A percentile compares a stretch with the other conserved stretches of the same genome.
phyloP scores from a whole-genome alignment of 352 stramenopile species.

The Phytopythium delawarense region DNA sequence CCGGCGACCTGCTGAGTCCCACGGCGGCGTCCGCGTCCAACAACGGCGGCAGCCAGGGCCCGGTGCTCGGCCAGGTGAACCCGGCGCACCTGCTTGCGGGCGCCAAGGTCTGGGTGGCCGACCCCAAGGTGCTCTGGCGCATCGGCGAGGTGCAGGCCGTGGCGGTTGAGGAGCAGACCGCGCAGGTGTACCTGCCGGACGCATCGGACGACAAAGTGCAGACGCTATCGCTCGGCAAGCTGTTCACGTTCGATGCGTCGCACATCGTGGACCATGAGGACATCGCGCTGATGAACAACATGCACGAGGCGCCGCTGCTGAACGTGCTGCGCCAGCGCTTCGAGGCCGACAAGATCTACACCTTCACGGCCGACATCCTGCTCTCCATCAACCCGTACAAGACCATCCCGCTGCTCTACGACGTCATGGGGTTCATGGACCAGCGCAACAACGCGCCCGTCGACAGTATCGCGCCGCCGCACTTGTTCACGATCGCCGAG shows the following conservation, averaged over 20 bases:
- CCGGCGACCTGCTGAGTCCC: slow-evolving; percentile 1
- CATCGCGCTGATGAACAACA: slow-evolving; percentile 87
- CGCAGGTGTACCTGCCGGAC: slow-evolving; percentile 56
- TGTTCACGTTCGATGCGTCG: slow-evolving; percentile 79
- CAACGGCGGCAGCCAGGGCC: not conserved
- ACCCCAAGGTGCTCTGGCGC: slow-evolving; percentile 74
- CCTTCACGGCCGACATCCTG: slow-evolving; percentile 81
- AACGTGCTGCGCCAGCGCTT: slow-evolving; percentile 79
- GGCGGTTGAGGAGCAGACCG: slow-evolving; percentile 36
- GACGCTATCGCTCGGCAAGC: slow-evolving; percentile 40
- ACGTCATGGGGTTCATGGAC: slow-evolving; percentile 74
- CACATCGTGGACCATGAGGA: slow-evolving; percentile 85
- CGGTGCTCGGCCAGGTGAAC: slow-evolving; percentile 41
- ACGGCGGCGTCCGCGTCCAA: not conserved
- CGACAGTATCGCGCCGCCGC: slow-evolving; percentile 40
- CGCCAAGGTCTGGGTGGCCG: slow-evolving; percentile 72
- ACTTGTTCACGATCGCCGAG: slow-evolving; percentile 81
- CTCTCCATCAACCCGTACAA: slow-evolving; percentile 88
- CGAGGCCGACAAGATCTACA: slow-evolving; percentile 79
- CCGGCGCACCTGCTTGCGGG: slow-evolving; percentile 42
- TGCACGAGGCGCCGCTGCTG: slow-evolving; percentile 85
- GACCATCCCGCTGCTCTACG: slow-evolving; percentile 77
- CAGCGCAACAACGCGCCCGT: slow-evolving; percentile 26
- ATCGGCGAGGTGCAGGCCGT: slow-evolving; percentile 69
- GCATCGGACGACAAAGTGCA: slow-evolving; percentile 57